phyloP scores from a whole-genome alignment of 148 eudicot species.

The Cornus suecica region DNA sequence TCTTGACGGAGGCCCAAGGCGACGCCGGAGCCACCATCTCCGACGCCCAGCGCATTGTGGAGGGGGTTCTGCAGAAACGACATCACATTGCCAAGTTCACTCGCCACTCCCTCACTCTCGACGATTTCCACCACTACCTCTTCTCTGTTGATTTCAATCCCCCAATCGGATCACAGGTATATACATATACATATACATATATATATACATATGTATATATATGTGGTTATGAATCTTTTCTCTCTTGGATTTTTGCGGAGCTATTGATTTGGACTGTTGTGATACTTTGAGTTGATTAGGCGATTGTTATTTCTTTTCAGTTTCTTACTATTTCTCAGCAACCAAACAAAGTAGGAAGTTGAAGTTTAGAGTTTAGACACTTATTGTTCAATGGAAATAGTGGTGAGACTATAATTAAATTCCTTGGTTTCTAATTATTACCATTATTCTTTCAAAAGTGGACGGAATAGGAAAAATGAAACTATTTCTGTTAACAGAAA shows the following conservation, averaged over 20 bases:
- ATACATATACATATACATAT: neutral
- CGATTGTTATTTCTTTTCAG: neutral
- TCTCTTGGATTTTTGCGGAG: neutral
- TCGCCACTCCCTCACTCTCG: slow-evolving; percentile 49
- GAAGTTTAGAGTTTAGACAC: neutral
- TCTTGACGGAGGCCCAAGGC: slow-evolving; percentile 51
- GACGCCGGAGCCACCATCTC: slow-evolving; percentile 21
- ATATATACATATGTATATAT: too few species aligned
- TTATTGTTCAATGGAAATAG: neutral
- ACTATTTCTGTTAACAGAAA: neutral
- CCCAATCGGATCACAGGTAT: slow-evolving; percentile 53
- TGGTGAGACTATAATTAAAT: neutral
- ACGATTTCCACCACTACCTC: slow-evolving; percentile 66
- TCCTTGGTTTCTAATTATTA: neutral
- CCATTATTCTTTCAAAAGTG: neutral
- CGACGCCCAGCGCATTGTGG: slow-evolving; percentile 35
- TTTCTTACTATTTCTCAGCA: neutral
- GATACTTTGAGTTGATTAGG: neutral
- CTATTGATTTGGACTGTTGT: neutral
- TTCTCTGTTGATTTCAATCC: slow-evolving; percentile 69
- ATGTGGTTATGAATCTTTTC: too few species aligned
- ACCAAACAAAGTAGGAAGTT: neutral
- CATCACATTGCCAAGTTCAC: slow-evolving; percentile 54
- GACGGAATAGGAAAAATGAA: neutral
- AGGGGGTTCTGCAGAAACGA: slow-evolving; percentile 50